Base-by-base conservation (phyloP, 768 basidiomycete species). In the Tephrocybe sp. region DNA sequence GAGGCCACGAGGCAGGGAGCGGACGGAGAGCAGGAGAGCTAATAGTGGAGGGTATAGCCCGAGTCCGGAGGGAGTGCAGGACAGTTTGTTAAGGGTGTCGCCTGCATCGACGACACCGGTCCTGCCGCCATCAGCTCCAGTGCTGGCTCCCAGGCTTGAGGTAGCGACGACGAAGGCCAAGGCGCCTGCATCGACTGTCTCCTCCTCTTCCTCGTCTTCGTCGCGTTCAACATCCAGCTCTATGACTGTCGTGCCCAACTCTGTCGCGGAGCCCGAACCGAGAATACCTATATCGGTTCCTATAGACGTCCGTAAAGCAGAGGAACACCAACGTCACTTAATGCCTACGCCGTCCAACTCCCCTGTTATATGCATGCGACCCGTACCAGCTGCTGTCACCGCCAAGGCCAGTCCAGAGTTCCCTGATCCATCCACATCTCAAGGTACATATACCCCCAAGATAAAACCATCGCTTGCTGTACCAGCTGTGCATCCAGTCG, bases 291-390 rank as follows among this genome's bases (percentile, higher is more conserved):
- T 54, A n/a, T 38, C 52, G 16, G 39, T 57, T 8, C 44, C 57
- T 9, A 53, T 56, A 11, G 48, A 57, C 14, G 45, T 54, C 9
- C 50, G 48, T 17, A 51, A 45, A 33, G 55, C 55, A 8, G 67
- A 62, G 23, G 62, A 62, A 36, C 59, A 59, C 34, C 44, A 60
- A 52, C 53, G 59, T 13, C 53, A 64, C 53, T 65, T 70, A 19
- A 72, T 77, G 45, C 80, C 80, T 14, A 85, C 85, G 1, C 85
- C 85, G 7, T 75, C 82, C 14, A 86, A 83, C 58, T 84, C 84
- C 23, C 85, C 84, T 16, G 64, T 77, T 6, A 63, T 73, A 17
- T 45, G 54, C 8, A 62, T 67, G 41, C 58, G 68, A 49, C 62
- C 55, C 34, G 58, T 58, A 36, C 64, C 68, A 17, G 52, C 60